Evolutionary conservation across 306 rosid species (phyloP).

Genomic region (Glycine tomentella): DNA sequence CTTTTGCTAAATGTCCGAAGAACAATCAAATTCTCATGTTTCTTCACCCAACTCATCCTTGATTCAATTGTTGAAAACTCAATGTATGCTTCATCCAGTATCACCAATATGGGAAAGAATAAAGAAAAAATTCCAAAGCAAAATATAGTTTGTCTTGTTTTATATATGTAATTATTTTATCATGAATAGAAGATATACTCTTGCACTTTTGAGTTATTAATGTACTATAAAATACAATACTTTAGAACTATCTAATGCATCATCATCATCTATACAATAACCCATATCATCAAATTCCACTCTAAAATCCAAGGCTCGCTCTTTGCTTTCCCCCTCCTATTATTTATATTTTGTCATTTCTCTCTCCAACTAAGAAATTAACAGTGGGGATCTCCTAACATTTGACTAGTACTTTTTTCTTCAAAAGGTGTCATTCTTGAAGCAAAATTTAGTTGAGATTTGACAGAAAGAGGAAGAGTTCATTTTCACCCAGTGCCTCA

Average conservation of each 20-base stretch:
- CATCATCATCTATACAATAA: too few species aligned
- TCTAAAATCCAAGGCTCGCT: not conserved
- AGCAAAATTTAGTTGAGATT: constrained; percentile 37
- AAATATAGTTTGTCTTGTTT: too few species aligned
- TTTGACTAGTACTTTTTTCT: constrained; percentile 12
- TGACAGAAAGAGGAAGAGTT: not conserved
- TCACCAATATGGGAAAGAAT: constrained; percentile 90
- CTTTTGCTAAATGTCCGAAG: constrained; percentile 99
- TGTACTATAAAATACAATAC: too few species aligned
- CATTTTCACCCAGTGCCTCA: not conserved
- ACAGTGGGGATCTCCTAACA: not conserved
- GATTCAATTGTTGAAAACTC: constrained; percentile 80
- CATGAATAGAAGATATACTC: too few species aligned
- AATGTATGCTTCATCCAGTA: constrained; percentile 95
- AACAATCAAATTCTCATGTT: constrained; percentile 85
- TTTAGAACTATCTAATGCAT: too few species aligned
- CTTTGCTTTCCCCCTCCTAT: not conserved
- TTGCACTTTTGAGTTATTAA: too few species aligned
- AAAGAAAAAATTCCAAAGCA: too few species aligned
- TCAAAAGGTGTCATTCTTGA: constrained; percentile 1
- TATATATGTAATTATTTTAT: too few species aligned
- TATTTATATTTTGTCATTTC: not conserved
- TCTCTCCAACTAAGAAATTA: not conserved
- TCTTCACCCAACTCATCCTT: constrained; percentile 92
- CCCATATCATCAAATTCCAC: not conserved